These are phyloP conservation scores for Irpex sp. DNA, from an alignment of 1,284 basidiomycete species.

Conservation along the genomic window DNA sequence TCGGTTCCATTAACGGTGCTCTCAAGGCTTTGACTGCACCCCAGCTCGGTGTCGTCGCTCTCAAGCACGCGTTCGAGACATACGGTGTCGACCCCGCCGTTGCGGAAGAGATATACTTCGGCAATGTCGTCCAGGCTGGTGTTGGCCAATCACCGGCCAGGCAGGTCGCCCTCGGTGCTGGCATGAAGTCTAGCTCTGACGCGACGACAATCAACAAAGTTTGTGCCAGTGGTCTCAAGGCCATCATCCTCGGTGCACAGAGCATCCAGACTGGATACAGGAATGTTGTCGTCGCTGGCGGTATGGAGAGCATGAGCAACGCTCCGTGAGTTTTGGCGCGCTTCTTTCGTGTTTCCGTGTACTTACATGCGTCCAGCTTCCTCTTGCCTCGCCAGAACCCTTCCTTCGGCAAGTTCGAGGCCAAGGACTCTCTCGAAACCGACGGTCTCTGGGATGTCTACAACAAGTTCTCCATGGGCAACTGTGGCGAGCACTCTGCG, in stretches of 20 bases:
- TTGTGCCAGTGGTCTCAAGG: slow-evolving; percentile 95
- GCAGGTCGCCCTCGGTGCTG: slow-evolving; percentile 88
- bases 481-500: slow-evolving; percentile 90
- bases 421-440: slow-evolving; percentile 84
- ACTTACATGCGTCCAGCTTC: slow-evolving; percentile 55
- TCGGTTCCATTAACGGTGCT: slow-evolving; percentile 89
- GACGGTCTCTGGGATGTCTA: slow-evolving; percentile 97
- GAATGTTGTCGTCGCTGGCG: slow-evolving; percentile 87
- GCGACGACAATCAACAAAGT: slow-evolving; percentile 99
- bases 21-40: slow-evolving; percentile 89
- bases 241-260: slow-evolving; percentile 91
- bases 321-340: slow-evolving; percentile 68
- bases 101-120: slow-evolving; percentile 95
- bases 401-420: slow-evolving; percentile 85
- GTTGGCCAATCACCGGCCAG: slow-evolving; percentile 94
- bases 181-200: slow-evolving; percentile 83
- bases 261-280: slow-evolving; percentile 86
- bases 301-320: slow-evolving; percentile 98
- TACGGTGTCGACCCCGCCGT: slow-evolving; percentile 78
- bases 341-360: background rate
- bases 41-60: slow-evolving; percentile 85
- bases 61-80: slow-evolving; percentile 86
- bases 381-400: slow-evolving; percentile 88
- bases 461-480: slow-evolving; percentile 95
- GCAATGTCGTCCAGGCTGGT: slow-evolving; percentile 95